Base-by-base conservation (phyloP, 441 rosid species). In the Corymbia calophylla region DNA sequence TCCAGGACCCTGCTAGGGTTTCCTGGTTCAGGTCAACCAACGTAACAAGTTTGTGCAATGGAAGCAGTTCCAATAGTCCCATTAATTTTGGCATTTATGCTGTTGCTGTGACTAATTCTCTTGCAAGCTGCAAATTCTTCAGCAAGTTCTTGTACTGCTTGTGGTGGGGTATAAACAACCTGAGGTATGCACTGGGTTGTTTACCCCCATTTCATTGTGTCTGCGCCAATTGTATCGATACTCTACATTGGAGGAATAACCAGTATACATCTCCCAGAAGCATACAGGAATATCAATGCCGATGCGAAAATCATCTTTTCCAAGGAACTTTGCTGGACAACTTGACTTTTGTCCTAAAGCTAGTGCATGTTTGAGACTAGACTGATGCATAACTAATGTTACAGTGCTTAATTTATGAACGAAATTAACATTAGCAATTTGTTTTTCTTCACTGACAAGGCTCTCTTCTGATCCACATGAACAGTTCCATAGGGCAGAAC, bases 121-220 rank as follows among this genome's bases (percentile, higher is more conserved):
- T 95, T 32, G 93, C 97, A 64, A 92, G 92, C 53, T 87, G 98
- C 49, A 89, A 95, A 4, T 97, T 97, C 94, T 82, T 96, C 70
- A 90, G 93, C 94, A 97, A 96, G 90, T 97, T 95, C 94, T 97
- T 97, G 54, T 97, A 97, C 93, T 96, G 98, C 90, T 97, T 97
- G 58, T 97, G 99, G 99, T 96, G 98, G 99, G 99, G 99, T 11
- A 91, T 97, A 49, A 96, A 92, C 93, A 97, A 97, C 91, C 95
- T 97, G 87, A 97, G 99, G 99, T 96, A 92, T 89, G 4, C 66
- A 32, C 9, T 39, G 23, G 80, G 8, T 39, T 62, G 35, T 86
- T 73, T 68, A 90, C 48, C 16, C n/a, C 44, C 29, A 19, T 29
- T 89, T 87, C 51, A 2, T 73, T 3, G 84, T 47, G 9, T 12